A percentile compares a stretch with the other conserved stretches of the same genome.
These are phyloP conservation scores for Trametes punicea DNA, from an alignment of 768 basidiomycete species.

Conservation along the genomic window DNA sequence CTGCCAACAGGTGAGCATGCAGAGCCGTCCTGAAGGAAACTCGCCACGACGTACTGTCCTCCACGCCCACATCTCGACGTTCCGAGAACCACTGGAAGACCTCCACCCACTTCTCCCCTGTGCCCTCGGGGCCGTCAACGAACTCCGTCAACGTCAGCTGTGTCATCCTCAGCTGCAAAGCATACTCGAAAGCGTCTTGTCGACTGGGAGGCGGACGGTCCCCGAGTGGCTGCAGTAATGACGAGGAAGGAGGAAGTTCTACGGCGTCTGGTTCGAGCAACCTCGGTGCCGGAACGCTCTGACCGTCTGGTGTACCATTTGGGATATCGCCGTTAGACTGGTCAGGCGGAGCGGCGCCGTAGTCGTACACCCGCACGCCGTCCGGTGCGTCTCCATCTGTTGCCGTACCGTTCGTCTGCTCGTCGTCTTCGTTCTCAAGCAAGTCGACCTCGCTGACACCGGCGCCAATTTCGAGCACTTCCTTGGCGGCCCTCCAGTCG, in stretches of 20 bases:
- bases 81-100: conserved; percentile 86
- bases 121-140: conserved; percentile 81
- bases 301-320: background rate
- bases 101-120: conserved; percentile 76
- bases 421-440: conserved; percentile 22
- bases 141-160: conserved; percentile 78
- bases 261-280: conserved; percentile 1
- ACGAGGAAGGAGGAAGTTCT: conserved; percentile 20
- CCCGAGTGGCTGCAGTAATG: conserved; percentile 43
- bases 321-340: background rate
- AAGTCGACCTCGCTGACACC: conserved; percentile 49
- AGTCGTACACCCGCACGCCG: conserved; percentile 13
- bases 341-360: background rate
- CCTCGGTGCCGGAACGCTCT: background rate
- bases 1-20: conserved; percentile 11
- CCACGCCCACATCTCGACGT: conserved; percentile 38
- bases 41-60: conserved; percentile 28
- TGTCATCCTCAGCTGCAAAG: conserved; percentile 83
- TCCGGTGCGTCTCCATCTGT: background rate
- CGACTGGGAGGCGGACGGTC: conserved; percentile 50
- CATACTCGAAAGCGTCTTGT: conserved; percentile 67
- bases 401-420: background rate
- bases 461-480: conserved; percentile 76
- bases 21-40: background rate
- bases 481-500: conserved; percentile 74